Conservation (phyloP, 257 asterid species). For the Thymus quinquecostatus region DNA sequence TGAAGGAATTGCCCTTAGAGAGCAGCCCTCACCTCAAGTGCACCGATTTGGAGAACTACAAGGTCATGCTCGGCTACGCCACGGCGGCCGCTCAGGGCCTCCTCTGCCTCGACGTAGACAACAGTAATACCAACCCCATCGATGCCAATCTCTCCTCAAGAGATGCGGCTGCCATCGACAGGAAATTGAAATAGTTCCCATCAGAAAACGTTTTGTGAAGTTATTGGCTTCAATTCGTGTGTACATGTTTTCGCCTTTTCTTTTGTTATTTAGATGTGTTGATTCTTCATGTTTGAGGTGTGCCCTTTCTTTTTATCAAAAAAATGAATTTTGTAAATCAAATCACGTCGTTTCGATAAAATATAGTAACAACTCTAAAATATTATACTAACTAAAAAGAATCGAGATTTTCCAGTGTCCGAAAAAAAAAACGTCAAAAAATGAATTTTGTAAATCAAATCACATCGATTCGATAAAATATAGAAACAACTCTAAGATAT, state of each 20-base stretch:
- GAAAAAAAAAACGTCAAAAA: too few relatives aligned
- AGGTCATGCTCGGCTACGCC: constrained; percentile 22
- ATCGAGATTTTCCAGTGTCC: too few relatives aligned
- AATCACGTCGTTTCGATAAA: too few relatives aligned
- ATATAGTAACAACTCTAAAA: too few relatives aligned
- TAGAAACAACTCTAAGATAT: too few relatives aligned
- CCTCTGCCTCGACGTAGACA: constrained; percentile 19
- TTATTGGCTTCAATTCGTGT: not conserved
- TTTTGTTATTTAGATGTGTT: not conserved
- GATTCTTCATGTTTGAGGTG: not conserved
- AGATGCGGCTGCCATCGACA: constrained; percentile 31
- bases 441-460: too few relatives aligned
- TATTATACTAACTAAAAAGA: too few relatives aligned
- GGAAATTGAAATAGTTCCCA: constrained; percentile 33
- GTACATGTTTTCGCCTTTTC: not conserved
- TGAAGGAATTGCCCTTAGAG: constrained; percentile 32
- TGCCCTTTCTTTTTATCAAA: too few relatives aligned
- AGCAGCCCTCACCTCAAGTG: constrained; percentile 38
- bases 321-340: too few relatives aligned
- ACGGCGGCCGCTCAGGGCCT: constrained; percentile 24
- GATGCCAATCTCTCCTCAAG: constrained; percentile 7
- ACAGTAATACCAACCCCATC: not conserved
- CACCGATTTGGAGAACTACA: constrained; percentile 35
- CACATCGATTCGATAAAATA: too few relatives aligned
- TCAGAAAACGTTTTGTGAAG: not conserved